Percentiles rank a stretch among this genome's conserved stretches.
These are phyloP conservation scores for Cyclostephanos tholiformis DNA, from an alignment of 108 stramenopile genomes.

Conservation along the genomic window DNA sequence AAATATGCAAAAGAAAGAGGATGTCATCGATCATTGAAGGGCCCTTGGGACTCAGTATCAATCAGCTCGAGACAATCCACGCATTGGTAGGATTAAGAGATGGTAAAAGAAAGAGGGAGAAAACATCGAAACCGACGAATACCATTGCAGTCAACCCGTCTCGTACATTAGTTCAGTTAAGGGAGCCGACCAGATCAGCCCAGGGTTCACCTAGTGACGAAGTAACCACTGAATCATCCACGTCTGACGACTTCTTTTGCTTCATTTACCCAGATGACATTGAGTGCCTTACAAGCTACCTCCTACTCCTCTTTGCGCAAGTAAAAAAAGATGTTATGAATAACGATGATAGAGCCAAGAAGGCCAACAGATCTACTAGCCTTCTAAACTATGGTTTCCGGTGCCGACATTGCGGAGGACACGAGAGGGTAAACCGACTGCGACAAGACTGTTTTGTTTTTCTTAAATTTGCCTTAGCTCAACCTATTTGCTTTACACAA, in stretches of 20 bases:
- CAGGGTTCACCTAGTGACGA: not conserved
- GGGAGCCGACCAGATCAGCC: not conserved
- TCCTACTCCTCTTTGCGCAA: slow-evolving; percentile 10
- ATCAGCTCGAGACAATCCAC: slow-evolving; percentile 1
- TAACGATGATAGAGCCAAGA: slow-evolving; percentile 6
- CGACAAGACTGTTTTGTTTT: not conserved
- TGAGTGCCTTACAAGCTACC: slow-evolving; percentile 11
- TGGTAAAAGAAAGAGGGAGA: not conserved
- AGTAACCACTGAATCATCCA: not conserved
- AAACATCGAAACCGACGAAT: not conserved
- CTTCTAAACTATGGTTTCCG: slow-evolving; percentile 10
- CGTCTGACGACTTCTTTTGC: slow-evolving; percentile 4
- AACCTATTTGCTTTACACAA: not conserved
- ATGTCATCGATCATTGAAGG: slow-evolving; percentile 1
- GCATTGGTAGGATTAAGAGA: not conserved
- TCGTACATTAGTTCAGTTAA: too few relatives aligned
- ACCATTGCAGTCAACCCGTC: too few relatives aligned
- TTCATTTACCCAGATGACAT: slow-evolving; percentile 11
- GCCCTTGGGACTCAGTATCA: slow-evolving; percentile 1
- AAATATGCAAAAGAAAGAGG: too few relatives aligned
- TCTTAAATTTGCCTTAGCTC: not conserved
- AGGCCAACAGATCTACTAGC: not conserved
- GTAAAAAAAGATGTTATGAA: slow-evolving; percentile 30
- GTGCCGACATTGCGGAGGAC: slow-evolving; percentile 37
- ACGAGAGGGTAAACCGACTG: slow-evolving; percentile 6